phyloP scores from a whole-genome alignment of 331 rosid genomes.

The Malus hybrid region DNA sequence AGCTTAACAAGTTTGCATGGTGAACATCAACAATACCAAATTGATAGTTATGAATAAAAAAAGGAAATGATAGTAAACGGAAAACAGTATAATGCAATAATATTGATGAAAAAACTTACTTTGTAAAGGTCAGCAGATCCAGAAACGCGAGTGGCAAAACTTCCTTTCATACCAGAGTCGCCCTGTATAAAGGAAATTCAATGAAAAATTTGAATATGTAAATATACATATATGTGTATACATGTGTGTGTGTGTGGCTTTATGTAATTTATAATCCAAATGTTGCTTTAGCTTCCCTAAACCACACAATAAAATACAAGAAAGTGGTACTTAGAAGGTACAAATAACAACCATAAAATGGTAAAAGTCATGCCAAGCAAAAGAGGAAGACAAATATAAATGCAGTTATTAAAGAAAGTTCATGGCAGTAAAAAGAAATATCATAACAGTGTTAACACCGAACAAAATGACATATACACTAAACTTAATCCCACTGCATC shows the following conservation, averaged over 20 bases:
- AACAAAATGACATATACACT: background rate
- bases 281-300: background rate
- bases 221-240: background rate
- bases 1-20: background rate
- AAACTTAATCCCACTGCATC: background rate
- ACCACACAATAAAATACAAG: background rate
- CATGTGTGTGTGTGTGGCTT: background rate
- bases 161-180: slow-evolving; percentile 74
- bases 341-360: background rate
- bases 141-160: slow-evolving; percentile 85
- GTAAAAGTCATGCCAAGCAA: background rate
- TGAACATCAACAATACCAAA: background rate
- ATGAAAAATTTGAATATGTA: slow-evolving; percentile 14
- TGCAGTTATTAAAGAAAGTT: background rate
- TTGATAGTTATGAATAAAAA: background rate
- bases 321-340: background rate
- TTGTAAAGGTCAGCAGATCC: slow-evolving; percentile 93
- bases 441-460: background rate
- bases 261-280: background rate
- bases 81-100: background rate
- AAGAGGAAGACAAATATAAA: background rate
- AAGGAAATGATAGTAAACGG: background rate
- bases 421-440: background rate
- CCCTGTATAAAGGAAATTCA: slow-evolving; percentile 41
- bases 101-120: slow-evolving; percentile 35